These are phyloP conservation scores for Ichthyophthirius multifiliis DNA, from an alignment of 169 alveolate genomes.

Conservation along the genomic window DNA sequence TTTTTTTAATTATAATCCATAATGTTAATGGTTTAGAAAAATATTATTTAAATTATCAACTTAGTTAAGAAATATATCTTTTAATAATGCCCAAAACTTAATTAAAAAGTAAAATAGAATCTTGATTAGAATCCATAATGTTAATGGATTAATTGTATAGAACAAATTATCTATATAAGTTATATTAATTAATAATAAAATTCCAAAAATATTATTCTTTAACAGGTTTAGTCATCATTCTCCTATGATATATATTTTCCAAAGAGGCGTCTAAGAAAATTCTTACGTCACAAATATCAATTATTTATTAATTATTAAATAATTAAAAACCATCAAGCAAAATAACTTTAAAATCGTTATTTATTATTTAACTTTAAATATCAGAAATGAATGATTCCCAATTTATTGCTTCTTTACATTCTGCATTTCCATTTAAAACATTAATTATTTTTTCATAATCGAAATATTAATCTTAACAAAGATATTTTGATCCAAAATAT, in stretches of 20 bases:
- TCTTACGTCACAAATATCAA: neutral
- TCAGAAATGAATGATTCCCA: neutral
- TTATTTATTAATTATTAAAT: neutral
- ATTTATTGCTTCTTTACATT: neutral
- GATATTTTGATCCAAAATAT: neutral
- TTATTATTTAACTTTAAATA: neutral
- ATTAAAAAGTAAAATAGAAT: neutral
- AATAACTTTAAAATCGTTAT: neutral
- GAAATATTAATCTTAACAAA: neutral
- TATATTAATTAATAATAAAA: neutral
- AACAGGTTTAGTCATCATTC: neutral
- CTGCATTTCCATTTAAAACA: neutral
- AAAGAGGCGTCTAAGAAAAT: neutral
- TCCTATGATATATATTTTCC: neutral
- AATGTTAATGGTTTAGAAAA: no score
- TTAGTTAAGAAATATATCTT: neutral
- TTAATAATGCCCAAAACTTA: no score
- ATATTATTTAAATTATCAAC: neutral
- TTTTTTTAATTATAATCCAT: no score
- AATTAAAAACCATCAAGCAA: neutral
- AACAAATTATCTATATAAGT: neutral
- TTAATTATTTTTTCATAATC: neutral
- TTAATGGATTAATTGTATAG: neutral
- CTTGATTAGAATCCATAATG: neutral
- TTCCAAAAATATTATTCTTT: slow-evolving; percentile 1